Percentiles rank a stretch among this genome's conserved stretches.
phyloP scores from a whole-genome alignment of 2,329 filamentous ascomycete genomes.

The Trichoderma arundinaceum region DNA sequence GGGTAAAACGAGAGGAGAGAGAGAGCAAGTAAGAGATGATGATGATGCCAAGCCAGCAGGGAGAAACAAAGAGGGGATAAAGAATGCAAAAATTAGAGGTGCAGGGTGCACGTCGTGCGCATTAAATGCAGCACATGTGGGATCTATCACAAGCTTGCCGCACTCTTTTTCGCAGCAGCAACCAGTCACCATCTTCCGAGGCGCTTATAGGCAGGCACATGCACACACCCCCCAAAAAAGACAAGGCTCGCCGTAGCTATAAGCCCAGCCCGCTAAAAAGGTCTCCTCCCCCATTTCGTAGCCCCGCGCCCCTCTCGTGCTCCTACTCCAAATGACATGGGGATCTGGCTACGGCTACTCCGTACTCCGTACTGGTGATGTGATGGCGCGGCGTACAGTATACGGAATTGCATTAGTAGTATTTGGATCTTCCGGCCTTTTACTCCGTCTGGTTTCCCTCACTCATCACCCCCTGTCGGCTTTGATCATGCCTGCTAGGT shows the following conservation, averaged over 20 bases:
- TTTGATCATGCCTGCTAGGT: too few species aligned
- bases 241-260: not conserved
- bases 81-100: not conserved
- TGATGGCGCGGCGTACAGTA: too few species aligned
- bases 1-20: conserved; percentile 1
- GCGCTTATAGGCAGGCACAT: conserved; percentile 6
- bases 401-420: too few species aligned
- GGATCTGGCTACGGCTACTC: too few species aligned
- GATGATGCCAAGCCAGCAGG: not conserved
- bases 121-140: conserved; percentile 21
- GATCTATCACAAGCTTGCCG: conserved; percentile 29
- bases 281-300: not conserved
- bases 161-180: not conserved
- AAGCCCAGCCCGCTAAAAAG: conserved; percentile 4
- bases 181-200: conserved; percentile 19
- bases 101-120: conserved; percentile 13
- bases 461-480: too few species aligned
- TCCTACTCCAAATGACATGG: too few species aligned
- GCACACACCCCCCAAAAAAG: conserved; percentile 3
- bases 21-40: not conserved
- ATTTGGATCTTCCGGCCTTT: too few species aligned
- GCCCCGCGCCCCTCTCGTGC: not conserved
- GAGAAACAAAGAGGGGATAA: not conserved
- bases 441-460: too few species aligned
- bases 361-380: too few species aligned